Conservation (phyloP, 2,329 filamentous ascomycete species). For the Exophiala sp. region DNA sequence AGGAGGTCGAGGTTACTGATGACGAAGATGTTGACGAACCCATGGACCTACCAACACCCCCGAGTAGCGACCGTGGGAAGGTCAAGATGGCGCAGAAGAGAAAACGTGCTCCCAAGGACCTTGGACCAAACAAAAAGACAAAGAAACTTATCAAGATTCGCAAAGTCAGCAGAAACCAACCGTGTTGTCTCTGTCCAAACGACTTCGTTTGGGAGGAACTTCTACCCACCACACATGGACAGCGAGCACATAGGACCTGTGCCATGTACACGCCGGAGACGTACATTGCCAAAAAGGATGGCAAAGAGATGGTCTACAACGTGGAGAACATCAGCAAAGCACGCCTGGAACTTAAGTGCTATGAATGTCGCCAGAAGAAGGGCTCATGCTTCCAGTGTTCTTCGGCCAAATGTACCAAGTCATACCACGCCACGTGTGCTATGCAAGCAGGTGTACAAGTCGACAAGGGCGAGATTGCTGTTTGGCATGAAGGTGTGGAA, state of each 20-base stretch:
- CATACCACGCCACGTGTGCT: constrained; percentile 93
- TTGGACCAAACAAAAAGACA: constrained; percentile 48
- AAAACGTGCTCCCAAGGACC: constrained; percentile 49
- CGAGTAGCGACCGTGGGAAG: constrained; percentile 65
- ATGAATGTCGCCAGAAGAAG: constrained; percentile 87
- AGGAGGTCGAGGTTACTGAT: constrained; percentile 51
- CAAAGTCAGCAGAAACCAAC: constrained; percentile 51
- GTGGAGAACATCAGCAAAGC: constrained; percentile 77
- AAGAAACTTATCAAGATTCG: constrained; percentile 72
- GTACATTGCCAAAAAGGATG: constrained; percentile 67
- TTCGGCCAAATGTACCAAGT: constrained; percentile 83
- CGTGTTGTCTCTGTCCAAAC: constrained; percentile 89
- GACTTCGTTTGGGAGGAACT: constrained; percentile 74
- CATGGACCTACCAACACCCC: constrained; percentile 71
- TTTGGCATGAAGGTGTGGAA: constrained; percentile 82
- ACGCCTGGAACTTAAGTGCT: constrained; percentile 83
- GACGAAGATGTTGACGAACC: constrained; percentile 57
- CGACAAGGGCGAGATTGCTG: constrained; percentile 76
- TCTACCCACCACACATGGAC: constrained; percentile 80
- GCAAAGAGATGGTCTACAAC: constrained; percentile 68
- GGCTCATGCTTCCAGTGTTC: constrained; percentile 98
- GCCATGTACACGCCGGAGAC: constrained; percentile 90
- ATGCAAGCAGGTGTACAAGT: constrained; percentile 86
- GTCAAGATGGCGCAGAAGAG: constrained; percentile 56
- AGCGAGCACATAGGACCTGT: constrained; percentile 81